Base-by-base conservation (phyloP, 2,329 filamentous ascomycete species). In the Aspergillus sp. region DNA sequence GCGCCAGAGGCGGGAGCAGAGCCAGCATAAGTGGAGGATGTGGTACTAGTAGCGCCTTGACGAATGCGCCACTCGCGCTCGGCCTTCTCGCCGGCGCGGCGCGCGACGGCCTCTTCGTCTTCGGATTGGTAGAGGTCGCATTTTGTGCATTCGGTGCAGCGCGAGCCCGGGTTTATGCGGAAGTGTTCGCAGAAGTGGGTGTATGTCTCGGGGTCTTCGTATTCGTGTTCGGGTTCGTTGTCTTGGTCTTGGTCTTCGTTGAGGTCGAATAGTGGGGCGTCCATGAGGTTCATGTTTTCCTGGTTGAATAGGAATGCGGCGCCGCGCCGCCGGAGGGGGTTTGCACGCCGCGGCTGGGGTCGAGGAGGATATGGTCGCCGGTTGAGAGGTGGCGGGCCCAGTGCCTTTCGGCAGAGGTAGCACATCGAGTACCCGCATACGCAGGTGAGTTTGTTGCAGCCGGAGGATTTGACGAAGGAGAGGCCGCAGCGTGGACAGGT, bases 361-460 rank as follows among this genome's bases (percentile, higher is more conserved):
- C 15, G 30, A 31, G 15, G 24, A n/a, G n/a, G n/a, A n/a, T n/a
- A n/a, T n/a, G n/a, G n/a, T n/a, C n/a, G n/a, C 5, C 35, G 22
- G n/a, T 24, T 15, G 26, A 40, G 45, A 6, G 50, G 16, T 1
- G 46, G 51, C 26, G 55, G 43, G 1, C 54, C 55, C 2, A 66
- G 49, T 13, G 85, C 79, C 45, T 80, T 80, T 25, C 91, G 83
- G 59, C 91, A 98, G 29, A 96, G 77, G 53, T 98, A 98, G 58
- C 91, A 98, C 89, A 96, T 96, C 47, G 83, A 82, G 63, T 96
- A 96, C 6, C 91, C 91, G 60, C 91, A 98, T 11, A 86, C 79
- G 55, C 91, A 96, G 4, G 86, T 89, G 25, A 98, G 72, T 64
- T 96, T 96, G 68, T 98, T 98, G 72, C 91, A 98, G 49, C 91